phyloP scores from a whole-genome alignment of 164 flowering plant species.

The Stephania japonica region DNA sequence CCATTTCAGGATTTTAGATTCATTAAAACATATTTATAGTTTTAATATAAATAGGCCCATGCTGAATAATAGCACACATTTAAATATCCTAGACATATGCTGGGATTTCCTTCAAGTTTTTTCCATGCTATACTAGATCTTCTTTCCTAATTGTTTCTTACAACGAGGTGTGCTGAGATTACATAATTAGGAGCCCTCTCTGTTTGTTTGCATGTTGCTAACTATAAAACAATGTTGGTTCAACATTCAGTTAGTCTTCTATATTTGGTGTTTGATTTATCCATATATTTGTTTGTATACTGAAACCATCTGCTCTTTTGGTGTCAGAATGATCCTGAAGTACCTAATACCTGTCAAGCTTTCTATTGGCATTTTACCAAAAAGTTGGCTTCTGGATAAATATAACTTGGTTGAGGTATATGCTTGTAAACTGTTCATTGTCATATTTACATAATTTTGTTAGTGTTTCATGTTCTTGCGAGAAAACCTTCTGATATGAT shows the following conservation, averaged over 20 bases:
- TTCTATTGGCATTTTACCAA: conserved; percentile 82
- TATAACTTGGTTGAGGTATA: conserved; percentile 80
- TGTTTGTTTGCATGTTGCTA: neutral
- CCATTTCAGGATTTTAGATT: neutral
- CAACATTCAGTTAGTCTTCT: neutral
- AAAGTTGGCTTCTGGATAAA: conserved; percentile 55
- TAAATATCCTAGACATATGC: neutral
- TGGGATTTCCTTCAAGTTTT: neutral
- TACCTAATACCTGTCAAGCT: conserved; percentile 38
- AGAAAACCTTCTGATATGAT: neutral
- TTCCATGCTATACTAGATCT: neutral
- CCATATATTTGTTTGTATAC: neutral
- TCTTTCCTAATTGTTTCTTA: neutral
- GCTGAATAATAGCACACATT: neutral
- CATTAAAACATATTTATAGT: neutral
- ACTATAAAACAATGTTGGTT: neutral
- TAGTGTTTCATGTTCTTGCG: neutral
- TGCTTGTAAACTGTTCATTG: neutral
- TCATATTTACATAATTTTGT: neutral
- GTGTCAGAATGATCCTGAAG: conserved; percentile 31
- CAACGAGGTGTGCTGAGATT: neutral
- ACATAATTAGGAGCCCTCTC: neutral
- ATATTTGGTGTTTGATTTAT: neutral
- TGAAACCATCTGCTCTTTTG: conserved; percentile 6
- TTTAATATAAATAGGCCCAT: neutral